A percentile compares a stretch with the other conserved stretches of the same genome.
Conservation (phyloP, 768 basidiomycete genomes). For the Naganishia antarctica region DNA sequence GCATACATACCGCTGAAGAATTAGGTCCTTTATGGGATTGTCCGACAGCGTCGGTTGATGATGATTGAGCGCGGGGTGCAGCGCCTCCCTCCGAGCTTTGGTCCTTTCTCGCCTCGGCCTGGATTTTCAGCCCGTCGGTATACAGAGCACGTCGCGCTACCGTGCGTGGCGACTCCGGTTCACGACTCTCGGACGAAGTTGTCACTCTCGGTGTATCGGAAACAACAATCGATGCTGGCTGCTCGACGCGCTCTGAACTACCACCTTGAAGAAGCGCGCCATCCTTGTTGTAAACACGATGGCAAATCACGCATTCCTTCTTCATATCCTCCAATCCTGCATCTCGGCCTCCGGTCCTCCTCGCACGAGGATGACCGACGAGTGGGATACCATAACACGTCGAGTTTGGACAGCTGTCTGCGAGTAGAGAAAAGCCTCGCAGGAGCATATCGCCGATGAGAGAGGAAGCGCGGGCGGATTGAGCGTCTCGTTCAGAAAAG, state of each 20-base stretch:
- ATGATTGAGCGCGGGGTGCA: no score
- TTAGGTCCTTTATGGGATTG: no score
- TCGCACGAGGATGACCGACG: conserved; percentile 41
- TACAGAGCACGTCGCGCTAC: conserved; percentile 9
- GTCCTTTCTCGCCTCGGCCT: background rate
- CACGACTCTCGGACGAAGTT: background rate
- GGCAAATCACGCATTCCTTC: conserved; percentile 41
- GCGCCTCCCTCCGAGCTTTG: background rate
- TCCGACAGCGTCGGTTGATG: no score
- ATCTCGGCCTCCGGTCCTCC: conserved; percentile 24
- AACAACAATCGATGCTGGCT: background rate
- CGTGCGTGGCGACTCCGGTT: conserved; percentile 3
- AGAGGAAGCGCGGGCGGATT: conserved; percentile 33
- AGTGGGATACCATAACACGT: conserved; percentile 43
- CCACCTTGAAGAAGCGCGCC: conserved; percentile 6
- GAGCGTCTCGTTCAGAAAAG: conserved; percentile 7
- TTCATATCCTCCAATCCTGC: conserved; percentile 30
- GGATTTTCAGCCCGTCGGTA: background rate
- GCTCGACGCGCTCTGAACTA: background rate
- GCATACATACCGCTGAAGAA: background rate
- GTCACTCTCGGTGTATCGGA: background rate
- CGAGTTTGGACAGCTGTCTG: conserved; percentile 37
- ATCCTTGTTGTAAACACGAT: conserved; percentile 11
- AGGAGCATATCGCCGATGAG: conserved; percentile 39
- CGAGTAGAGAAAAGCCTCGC: conserved; percentile 42